Conservation (phyloP, 2,329 filamentous ascomycete species). For the Cyphellophora europaea region DNA sequence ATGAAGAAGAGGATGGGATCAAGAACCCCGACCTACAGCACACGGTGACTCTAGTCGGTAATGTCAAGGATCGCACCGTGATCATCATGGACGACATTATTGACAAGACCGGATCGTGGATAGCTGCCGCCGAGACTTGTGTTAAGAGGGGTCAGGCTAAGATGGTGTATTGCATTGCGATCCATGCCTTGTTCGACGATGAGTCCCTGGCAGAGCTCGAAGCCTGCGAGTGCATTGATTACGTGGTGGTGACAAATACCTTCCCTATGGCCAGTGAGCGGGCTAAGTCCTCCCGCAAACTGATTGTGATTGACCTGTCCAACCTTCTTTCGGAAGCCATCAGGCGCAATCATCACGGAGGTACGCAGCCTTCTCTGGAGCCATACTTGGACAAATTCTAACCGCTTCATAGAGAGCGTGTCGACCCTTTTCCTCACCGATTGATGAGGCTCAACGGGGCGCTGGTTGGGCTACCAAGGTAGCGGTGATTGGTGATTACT, state of each 20-base stretch:
- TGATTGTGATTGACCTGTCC: constrained; percentile 82
- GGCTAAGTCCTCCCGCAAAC: constrained; percentile 63
- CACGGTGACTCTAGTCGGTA: constrained; percentile 94
- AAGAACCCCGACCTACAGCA: constrained; percentile 75
- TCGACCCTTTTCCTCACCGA: constrained; percentile 48
- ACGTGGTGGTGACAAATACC: constrained; percentile 92
- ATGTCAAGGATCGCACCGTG: constrained; percentile 79
- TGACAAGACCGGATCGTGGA: constrained; percentile 93
- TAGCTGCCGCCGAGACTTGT: constrained; percentile 82
- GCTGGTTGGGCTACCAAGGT: no score
- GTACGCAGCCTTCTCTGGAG: constrained; percentile 55
- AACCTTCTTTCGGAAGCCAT: constrained; percentile 86
- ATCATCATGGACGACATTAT: constrained; percentile 99
- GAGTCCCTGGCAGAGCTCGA: constrained; percentile 86
- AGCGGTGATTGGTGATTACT: no score
- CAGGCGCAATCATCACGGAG: constrained; percentile 90
- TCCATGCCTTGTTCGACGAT: constrained; percentile 86
- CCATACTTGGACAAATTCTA: constrained; percentile 3
- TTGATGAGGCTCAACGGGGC: not conserved
- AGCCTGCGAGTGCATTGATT: constrained; percentile 84
- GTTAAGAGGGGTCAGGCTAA: constrained; percentile 86
- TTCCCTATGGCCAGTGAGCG: constrained; percentile 80
- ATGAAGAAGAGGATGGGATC: constrained; percentile 88
- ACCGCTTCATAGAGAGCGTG: constrained; percentile 29
- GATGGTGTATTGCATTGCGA: constrained; percentile 95